A percentile compares a stretch with the other conserved stretches of the same genome.
These are phyloP conservation scores for Trametes punicea DNA, from an alignment of 768 basidiomycete species.

Conservation along the genomic window DNA sequence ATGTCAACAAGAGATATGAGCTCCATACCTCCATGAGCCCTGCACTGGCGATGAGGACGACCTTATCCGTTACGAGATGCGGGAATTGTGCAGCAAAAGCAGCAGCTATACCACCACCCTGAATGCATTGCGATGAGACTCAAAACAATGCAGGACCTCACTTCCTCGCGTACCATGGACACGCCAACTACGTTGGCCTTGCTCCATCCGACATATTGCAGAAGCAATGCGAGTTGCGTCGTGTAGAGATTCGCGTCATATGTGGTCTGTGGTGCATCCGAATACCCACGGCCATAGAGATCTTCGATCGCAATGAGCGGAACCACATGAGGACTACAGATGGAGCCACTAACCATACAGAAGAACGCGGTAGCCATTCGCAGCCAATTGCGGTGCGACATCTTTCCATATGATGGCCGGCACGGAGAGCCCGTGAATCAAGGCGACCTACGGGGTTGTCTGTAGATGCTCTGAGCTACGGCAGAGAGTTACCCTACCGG, in stretches of 20 bases:
- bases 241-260: conserved; percentile 66
- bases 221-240: conserved; percentile 76
- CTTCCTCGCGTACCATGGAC: conserved; percentile 64
- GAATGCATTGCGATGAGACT: not conserved
- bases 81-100: conserved; percentile 73
- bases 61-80: conserved; percentile 59
- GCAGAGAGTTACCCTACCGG: conserved; percentile 43
- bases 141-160: not conserved
- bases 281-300: conserved; percentile 80
- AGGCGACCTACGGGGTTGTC: conserved; percentile 49
- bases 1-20: not conserved
- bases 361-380: conserved; percentile 67
- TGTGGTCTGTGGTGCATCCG: conserved; percentile 68
- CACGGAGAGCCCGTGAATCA: conserved; percentile 76
- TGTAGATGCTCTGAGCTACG: not conserved
- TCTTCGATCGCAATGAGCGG: conserved; percentile 46
- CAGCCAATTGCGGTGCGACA: conserved; percentile 60
- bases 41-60: conserved; percentile 65
- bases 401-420: conserved; percentile 78
- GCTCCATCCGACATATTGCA: conserved; percentile 76
- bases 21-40: conserved; percentile 61
- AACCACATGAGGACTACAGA: not conserved
- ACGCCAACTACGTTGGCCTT: conserved; percentile 63
- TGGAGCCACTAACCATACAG: conserved; percentile 53
- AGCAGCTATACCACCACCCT: conserved; percentile 75